A percentile compares a stretch with the other conserved stretches of the same genome.
Conservation (phyloP, 2,329 filamentous ascomycete species). For the Fusarium cyanostomum region DNA sequence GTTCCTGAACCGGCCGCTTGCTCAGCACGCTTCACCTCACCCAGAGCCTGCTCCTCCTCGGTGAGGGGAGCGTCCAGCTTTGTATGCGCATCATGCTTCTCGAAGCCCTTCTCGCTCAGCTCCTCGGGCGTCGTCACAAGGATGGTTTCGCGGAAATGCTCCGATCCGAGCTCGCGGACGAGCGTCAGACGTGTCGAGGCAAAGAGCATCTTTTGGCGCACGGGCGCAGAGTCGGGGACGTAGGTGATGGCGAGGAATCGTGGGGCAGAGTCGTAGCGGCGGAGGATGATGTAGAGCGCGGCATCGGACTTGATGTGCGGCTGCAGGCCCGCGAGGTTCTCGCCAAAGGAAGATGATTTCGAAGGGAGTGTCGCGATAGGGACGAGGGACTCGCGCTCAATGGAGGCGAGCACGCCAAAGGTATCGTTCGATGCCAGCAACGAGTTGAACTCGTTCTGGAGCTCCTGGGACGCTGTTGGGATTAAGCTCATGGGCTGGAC, state of each 20-base stretch:
- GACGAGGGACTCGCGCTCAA: conserved; percentile 73
- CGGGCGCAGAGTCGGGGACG: conserved; percentile 79
- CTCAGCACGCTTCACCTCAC: conserved; percentile 79
- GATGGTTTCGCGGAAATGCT: conserved; percentile 80
- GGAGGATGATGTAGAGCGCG: conserved; percentile 79
- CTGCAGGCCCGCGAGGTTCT: conserved; percentile 70
- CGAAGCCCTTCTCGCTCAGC: conserved; percentile 74
- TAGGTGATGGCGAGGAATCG: conserved; percentile 77
- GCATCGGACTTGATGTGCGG: conserved; percentile 71
- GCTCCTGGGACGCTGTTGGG: conserved; percentile 75
- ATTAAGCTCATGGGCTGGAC: conserved; percentile 6
- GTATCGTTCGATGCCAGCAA: conserved; percentile 69
- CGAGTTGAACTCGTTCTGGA: conserved; percentile 75
- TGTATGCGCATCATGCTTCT: conserved; percentile 75
- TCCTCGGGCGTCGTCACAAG: conserved; percentile 77
- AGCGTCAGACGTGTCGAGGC: conserved; percentile 80
- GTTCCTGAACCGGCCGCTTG: conserved; percentile 78
- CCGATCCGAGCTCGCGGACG: conserved; percentile 78
- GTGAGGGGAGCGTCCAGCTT: conserved; percentile 75
- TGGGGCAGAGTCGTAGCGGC: conserved; percentile 68
- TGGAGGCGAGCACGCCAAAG: conserved; percentile 77
- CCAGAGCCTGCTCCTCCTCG: conserved; percentile 77
- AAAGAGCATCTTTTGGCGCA: conserved; percentile 89
- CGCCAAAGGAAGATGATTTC: conserved; percentile 65
- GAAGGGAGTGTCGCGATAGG: conserved; percentile 66